Conservation (phyloP, 345 rosid genomes). For the Linum lewisii region DNA sequence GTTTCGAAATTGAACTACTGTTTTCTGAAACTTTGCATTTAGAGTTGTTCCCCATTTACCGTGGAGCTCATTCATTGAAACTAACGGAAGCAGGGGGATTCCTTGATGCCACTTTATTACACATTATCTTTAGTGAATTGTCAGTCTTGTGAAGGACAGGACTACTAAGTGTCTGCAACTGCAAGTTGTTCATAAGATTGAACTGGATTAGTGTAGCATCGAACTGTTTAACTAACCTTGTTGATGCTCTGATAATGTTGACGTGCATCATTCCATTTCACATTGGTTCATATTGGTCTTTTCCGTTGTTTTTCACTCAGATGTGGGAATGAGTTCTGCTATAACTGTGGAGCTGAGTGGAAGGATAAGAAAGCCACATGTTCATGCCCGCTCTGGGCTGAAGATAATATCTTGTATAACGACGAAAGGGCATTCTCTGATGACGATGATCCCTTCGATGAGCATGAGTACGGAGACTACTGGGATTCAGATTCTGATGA, state of each 20-base stretch:
- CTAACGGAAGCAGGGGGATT: no score
- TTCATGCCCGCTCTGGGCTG: slow-evolving; percentile 5
- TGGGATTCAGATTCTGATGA: slow-evolving; percentile 2
- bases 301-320: not conserved
- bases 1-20: not conserved
- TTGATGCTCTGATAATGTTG: no score
- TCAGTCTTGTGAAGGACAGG: no score
- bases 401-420: slow-evolving; percentile 1
- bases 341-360: slow-evolving; percentile 8
- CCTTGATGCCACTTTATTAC: no score
- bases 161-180: no score
- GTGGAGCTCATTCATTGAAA: no score
- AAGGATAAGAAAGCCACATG: slow-evolving; percentile 8
- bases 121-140: no score
- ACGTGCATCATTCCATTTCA: not conserved
- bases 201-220: no score
- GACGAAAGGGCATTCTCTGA: not conserved
- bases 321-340: slow-evolving; percentile 7
- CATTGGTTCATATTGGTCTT: not conserved
- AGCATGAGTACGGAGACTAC: not conserved
- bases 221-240: no score
- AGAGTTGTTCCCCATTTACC: no score
- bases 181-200: no score
- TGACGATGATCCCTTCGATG: not conserved
- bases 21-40: no score